Conservation (phyloP, 2,329 filamentous ascomycete genomes). For the Alternaria brassicicola region DNA sequence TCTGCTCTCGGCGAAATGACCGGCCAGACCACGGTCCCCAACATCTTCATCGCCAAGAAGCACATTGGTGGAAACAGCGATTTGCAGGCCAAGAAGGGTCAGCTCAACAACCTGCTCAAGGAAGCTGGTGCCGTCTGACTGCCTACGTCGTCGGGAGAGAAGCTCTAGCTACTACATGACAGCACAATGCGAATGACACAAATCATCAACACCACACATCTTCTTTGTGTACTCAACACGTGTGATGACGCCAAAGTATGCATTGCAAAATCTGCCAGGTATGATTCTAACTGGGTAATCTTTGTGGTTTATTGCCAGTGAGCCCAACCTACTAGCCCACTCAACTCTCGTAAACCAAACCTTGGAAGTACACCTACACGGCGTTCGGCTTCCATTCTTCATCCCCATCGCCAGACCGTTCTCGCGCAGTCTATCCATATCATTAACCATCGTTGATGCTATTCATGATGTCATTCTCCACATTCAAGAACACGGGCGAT, state of each 20-base stretch:
- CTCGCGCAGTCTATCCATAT: slow-evolving; percentile 26
- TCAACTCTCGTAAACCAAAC: slow-evolving; percentile 10
- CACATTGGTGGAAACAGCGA: slow-evolving; percentile 98
- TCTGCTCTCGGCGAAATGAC: slow-evolving; percentile 79
- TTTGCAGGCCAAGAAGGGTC: slow-evolving; percentile 67
- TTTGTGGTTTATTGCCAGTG: slow-evolving; percentile 32
- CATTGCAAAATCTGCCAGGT: slow-evolving; percentile 12
- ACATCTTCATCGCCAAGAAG: slow-evolving; percentile 88
- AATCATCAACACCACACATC: background rate
- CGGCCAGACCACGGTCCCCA: slow-evolving; percentile 87
- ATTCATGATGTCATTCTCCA: slow-evolving; percentile 22
- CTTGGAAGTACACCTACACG: slow-evolving; percentile 10
- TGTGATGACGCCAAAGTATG: slow-evolving; percentile 10
- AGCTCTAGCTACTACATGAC: background rate
- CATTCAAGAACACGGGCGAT: slow-evolving; percentile 7
- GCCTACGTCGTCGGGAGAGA: background rate
- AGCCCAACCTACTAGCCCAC: slow-evolving; percentile 29
- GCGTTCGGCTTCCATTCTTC: slow-evolving; percentile 23
- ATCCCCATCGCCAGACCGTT: slow-evolving; percentile 23
- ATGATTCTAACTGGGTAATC: slow-evolving; percentile 40
- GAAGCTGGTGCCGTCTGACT: slow-evolving; percentile 67
- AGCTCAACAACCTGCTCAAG: slow-evolving; percentile 70
- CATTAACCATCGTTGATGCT: slow-evolving; percentile 37
- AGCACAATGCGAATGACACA: background rate
- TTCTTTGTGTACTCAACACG: background rate